Evolutionary conservation across 441 rosid genomes (phyloP), one percentile per base, ranked within the genome.

Genomic region (Viola pubescens): DNA sequence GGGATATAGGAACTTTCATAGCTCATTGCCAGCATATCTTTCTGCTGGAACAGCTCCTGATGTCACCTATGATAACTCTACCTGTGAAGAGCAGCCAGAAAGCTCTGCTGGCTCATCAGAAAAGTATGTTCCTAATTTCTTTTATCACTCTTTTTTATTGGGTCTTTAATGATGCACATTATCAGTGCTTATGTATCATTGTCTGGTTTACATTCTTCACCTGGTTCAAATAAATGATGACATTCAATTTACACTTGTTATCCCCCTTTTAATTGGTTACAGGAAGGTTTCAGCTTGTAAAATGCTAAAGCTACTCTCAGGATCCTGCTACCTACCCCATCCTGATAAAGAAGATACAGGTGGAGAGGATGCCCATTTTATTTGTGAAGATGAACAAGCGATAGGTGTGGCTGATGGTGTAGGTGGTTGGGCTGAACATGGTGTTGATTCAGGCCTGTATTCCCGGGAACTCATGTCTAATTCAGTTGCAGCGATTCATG

Each of bases 321-420:
- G 89, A 43, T 90, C 95, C 0, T 87, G 88, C 72, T 90, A 76
- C 73, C 71, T 90, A 51, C 97, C 97, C 4, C 97, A 90, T 84
- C 97, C 97, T 70, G 97, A 87, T 61, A 90, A 87, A 75, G 97
- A 87, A 71, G 89, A 79, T 43, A 90, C 94, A 13, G 95, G 95
- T 6, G 97, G 95, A 52, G 97, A 87, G 73, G 94, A 87, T 82
- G 87, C 95, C 26, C 97, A 90, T 62, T 90, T 90, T 63, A 82
- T 90, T 45, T 89, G 97, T 70, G 48, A 76, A 9, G 83, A 87
- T 74, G 86, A 82, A 70, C 89, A 87, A 54, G 97, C 94, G 4
- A 49, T 90, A 44, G 97, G 97, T 54, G 86, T 90, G 66, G 97
- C 95, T 45, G 97, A 90, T 75, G 97, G 97, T 68, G 95, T 89